These are phyloP conservation scores for Acacia crassicarpa DNA, from an alignment of 306 rosid genomes.

Conservation along the genomic window DNA sequence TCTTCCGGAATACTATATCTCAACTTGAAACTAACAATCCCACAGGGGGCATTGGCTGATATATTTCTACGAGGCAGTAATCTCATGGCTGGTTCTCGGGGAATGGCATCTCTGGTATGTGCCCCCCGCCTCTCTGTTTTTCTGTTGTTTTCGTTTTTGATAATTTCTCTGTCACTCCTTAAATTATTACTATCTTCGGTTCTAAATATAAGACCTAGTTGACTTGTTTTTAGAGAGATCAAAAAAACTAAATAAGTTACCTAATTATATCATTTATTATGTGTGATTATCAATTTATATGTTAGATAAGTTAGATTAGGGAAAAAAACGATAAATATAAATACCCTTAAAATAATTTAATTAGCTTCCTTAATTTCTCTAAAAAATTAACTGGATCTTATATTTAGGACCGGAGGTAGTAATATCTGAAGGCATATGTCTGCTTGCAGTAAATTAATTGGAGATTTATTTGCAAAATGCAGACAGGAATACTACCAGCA, in stretches of 20 bases:
- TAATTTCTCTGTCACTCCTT: background rate
- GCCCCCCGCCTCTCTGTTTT: background rate
- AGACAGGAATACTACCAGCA: conserved; percentile 92
- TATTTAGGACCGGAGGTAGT: no score
- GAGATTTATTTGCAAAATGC: conserved; percentile 28
- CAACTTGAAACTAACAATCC: conserved; percentile 12
- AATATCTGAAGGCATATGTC: conserved; percentile 1
- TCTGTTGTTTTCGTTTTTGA: background rate
- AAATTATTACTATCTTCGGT: background rate
- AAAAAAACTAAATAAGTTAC: no score
- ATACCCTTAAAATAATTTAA: no score
- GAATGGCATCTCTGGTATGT: conserved; percentile 91
- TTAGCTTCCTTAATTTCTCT: no score
- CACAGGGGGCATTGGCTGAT: conserved; percentile 89
- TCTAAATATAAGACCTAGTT: no score
- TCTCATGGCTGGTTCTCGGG: conserved; percentile 71
- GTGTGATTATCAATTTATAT: no score
- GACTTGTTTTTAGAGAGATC: no score
- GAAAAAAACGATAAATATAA: no score
- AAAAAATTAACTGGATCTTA: no score
- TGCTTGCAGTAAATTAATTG: conserved; percentile 23
- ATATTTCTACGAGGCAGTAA: conserved; percentile 82
- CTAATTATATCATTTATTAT: no score
- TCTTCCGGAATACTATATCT: background rate
- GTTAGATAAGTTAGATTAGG: no score